Percentiles rank a stretch among this genome's conserved stretches.
Evolutionary conservation across 441 rosid genomes (phyloP).

Genomic region (Isatis lusitanica): DNA sequence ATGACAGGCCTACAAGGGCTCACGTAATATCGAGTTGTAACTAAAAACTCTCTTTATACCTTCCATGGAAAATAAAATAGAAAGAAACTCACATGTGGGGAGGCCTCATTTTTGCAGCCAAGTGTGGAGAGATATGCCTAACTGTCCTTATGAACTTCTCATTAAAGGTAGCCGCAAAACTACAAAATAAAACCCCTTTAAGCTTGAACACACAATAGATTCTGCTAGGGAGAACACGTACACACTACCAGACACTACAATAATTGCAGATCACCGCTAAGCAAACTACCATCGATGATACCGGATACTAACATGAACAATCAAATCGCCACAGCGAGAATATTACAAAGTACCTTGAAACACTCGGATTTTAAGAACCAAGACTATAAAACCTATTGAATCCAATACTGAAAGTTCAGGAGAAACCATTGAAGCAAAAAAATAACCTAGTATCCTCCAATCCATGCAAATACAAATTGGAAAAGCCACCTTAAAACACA

Average conservation of each 20-base stretch:
- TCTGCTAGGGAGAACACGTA: neutral
- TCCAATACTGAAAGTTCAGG: neutral
- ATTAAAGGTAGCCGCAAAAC: slow-evolving; percentile 92
- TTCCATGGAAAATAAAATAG: slow-evolving; percentile 6
- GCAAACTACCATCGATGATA: neutral
- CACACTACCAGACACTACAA: slow-evolving; percentile 13
- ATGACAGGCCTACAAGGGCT: slow-evolving; percentile 77
- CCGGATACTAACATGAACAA: neutral
- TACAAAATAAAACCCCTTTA: slow-evolving; percentile 39
- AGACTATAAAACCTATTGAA: neutral
- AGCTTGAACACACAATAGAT: slow-evolving; percentile 10
- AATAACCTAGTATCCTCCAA: neutral
- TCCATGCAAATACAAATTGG: neutral
- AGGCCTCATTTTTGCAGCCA: slow-evolving; percentile 98
- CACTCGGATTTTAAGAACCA: neutral
- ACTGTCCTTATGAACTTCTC: slow-evolving; percentile 87
- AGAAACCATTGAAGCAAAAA: neutral
- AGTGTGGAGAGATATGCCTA: slow-evolving; percentile 89
- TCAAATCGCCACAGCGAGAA: neutral
- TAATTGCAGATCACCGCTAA: neutral
- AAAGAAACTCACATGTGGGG: slow-evolving; percentile 71
- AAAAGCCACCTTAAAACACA: neutral
- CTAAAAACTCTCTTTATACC: neutral
- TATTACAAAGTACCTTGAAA: neutral
- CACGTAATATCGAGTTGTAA: slow-evolving; percentile 22